Evolutionary conservation across 768 basidiomycete species (phyloP), one percentile per base, ranked within the genome.

Genomic region (Boletus subparvulus): DNA sequence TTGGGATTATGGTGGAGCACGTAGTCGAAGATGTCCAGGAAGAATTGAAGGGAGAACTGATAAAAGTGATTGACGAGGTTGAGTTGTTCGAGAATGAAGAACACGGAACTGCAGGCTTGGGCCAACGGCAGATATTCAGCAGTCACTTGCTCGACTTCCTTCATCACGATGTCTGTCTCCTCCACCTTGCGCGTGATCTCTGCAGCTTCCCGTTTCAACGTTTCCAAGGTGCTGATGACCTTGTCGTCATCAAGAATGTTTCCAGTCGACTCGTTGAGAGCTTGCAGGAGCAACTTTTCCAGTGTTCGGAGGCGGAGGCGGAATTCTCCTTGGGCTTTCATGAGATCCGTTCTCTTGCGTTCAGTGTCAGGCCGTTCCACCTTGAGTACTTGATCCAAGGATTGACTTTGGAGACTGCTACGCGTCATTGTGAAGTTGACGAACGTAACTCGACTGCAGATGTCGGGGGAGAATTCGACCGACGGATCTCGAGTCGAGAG

Each of bases 251-350:
- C 97, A 33, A 99, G 82, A 63, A 99, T 98, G 72, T 97, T 98
- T 53, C 97, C 97, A 0, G 87, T 83, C 0, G 96, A 98, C 61
- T 98, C 96, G 68, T 98, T 99, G 55, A 98, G 83, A 10, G 95
- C 96, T 70, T 96, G 92, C 3, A 98, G 77, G 13, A 98, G 82
- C 16, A 95, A 78, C 72, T 93, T 93, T 73, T 99, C 97, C 39
- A 98, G 81, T 7, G 93, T 93, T 48, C 94, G 84, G 49, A 98
- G 83, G 4, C 94, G 88, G 21, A 98, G 81, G 19, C 91, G 84
- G 85, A 98, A 98, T 77, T 98, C 96, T 36, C 97, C 97, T 74
- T 99, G 97, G 24, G 97, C 86, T 74, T 97, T 98, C 86, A 98
- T 92, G 55, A 99, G 81, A 66, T 98, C 97, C 21, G 94, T 94